These are phyloP conservation scores for Usnea hakonensis DNA, from an alignment of 495 filamentous ascomycete species.

Conservation along the genomic window DNA sequence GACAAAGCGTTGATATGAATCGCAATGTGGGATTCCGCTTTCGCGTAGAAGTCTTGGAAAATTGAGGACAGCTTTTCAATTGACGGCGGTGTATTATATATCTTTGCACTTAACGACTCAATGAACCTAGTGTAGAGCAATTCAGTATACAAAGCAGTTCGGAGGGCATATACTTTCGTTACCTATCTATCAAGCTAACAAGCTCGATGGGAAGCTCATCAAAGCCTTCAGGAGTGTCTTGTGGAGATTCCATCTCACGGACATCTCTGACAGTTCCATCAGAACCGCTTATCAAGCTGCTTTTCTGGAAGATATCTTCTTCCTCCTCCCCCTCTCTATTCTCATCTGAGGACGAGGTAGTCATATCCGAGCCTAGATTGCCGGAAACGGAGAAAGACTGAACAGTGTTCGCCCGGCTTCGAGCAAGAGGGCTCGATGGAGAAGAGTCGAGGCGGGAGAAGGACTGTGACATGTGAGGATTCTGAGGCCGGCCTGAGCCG, in stretches of 20 bases:
- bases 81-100: conserved; percentile 74
- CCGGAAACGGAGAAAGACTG: conserved; percentile 47
- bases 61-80: conserved; percentile 76
- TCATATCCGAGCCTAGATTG: conserved; percentile 30
- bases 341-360: conserved; percentile 14
- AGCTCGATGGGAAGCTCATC: conserved; percentile 90
- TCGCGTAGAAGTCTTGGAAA: conserved; percentile 91
- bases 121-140: conserved; percentile 59
- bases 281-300: conserved; percentile 14
- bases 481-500: conserved; percentile 1
- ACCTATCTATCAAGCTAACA: conserved; percentile 81
- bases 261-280: conserved; percentile 13
- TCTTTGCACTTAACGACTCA: conserved; percentile 79
- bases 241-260: conserved; percentile 27
- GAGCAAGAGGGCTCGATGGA: conserved; percentile 41
- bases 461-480: conserved; percentile 22
- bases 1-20: conserved; percentile 82
- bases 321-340: conserved; percentile 13
- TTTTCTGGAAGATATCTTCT: conserved; percentile 35
- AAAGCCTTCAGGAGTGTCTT: conserved; percentile 39
- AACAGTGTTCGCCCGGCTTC: conserved; percentile 55
- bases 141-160: conserved; percentile 10
- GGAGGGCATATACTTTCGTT: conserved; percentile 20
- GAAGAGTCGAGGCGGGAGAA: conserved; percentile 35
- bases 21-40: conserved; percentile 72